Conservation (phyloP, 768 basidiomycete genomes). For the Mycena pura region DNA sequence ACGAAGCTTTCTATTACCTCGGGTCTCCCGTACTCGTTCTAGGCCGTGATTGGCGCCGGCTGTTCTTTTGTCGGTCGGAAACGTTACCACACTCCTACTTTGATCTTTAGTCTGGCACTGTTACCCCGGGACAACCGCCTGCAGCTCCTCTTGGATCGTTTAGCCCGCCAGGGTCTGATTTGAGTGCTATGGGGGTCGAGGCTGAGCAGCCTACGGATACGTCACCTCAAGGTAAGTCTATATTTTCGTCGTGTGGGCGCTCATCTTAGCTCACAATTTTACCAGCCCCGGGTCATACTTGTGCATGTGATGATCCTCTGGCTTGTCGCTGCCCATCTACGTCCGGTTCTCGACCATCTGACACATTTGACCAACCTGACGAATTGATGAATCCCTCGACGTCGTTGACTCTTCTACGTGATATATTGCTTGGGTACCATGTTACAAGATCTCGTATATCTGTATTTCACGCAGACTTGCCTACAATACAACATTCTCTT, state of each 20-base stretch:
- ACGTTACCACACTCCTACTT: not conserved
- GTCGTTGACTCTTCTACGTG: too few species aligned
- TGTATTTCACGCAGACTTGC: not conserved
- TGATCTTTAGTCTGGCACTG: not conserved
- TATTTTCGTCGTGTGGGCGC: too few species aligned
- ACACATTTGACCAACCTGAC: too few species aligned
- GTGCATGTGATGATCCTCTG: not conserved
- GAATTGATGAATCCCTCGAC: too few species aligned
- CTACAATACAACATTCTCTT: not conserved
- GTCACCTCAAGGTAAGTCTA: too few species aligned
- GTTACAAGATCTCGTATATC: not conserved
- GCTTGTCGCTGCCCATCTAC: not conserved
- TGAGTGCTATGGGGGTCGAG: too few species aligned
- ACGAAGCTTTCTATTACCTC: not conserved
- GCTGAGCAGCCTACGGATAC: too few species aligned
- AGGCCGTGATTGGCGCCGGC: conserved; percentile 12
- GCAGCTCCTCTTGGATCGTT: too few species aligned
- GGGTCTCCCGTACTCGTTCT: conserved; percentile 1
- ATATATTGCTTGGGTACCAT: not conserved
- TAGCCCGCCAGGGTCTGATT: too few species aligned
- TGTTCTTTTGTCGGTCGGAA: conserved; percentile 4
- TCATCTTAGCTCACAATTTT: too few species aligned
- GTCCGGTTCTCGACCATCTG: too few species aligned
- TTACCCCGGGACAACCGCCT: not conserved
- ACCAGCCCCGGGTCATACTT: too few species aligned